phyloP scores from a whole-genome alignment of 2,329 filamentous ascomycete species.

The Nigrospora sphaerica region DNA sequence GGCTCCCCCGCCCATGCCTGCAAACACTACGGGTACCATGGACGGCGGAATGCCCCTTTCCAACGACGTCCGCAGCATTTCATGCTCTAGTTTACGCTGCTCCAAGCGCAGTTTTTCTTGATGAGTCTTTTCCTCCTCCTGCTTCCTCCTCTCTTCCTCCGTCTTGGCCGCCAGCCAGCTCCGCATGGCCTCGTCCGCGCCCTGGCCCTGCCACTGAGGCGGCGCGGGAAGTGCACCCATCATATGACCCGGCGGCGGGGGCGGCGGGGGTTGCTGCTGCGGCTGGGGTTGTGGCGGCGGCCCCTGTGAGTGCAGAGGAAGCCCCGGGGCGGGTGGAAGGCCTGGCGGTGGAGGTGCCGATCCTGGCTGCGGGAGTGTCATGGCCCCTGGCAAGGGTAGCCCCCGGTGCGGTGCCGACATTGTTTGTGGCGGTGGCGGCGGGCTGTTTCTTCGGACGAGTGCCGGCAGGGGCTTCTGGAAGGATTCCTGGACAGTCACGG shows the following conservation, averaged over 20 bases:
- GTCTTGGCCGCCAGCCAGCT: slow-evolving; percentile 64
- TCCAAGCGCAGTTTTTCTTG: slow-evolving; percentile 63
- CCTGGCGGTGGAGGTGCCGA: slow-evolving; percentile 17
- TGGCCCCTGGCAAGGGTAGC: slow-evolving; percentile 60
- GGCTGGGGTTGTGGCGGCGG: slow-evolving; percentile 17
- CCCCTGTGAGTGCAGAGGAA: slow-evolving; percentile 21
- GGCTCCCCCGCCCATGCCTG: slow-evolving; percentile 59
- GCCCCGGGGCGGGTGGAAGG: slow-evolving; percentile 18
- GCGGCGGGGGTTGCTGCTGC: slow-evolving; percentile 15
- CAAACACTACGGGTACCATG: slow-evolving; percentile 69
- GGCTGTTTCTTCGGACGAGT: slow-evolving; percentile 36
- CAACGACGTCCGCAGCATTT: slow-evolving; percentile 63
- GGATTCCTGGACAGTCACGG: slow-evolving; percentile 41
- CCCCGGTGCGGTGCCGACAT: slow-evolving; percentile 67
- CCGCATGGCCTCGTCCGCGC: slow-evolving; percentile 63
- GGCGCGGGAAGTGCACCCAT: slow-evolving; percentile 55
- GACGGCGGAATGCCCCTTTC: slow-evolving; percentile 65
- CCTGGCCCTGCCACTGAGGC: slow-evolving; percentile 61
- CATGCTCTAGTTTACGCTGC: slow-evolving; percentile 65
- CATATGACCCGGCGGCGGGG: slow-evolving; percentile 30
- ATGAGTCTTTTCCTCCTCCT: slow-evolving; percentile 65
- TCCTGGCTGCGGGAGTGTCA: slow-evolving; percentile 46
- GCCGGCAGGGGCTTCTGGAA: slow-evolving; percentile 31
- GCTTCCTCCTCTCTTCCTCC: slow-evolving; percentile 66
- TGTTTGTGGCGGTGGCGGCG: slow-evolving; percentile 38